phyloP scores from a whole-genome alignment of 352 stramenopile genomes.

The Elongisporangium prolatum region DNA sequence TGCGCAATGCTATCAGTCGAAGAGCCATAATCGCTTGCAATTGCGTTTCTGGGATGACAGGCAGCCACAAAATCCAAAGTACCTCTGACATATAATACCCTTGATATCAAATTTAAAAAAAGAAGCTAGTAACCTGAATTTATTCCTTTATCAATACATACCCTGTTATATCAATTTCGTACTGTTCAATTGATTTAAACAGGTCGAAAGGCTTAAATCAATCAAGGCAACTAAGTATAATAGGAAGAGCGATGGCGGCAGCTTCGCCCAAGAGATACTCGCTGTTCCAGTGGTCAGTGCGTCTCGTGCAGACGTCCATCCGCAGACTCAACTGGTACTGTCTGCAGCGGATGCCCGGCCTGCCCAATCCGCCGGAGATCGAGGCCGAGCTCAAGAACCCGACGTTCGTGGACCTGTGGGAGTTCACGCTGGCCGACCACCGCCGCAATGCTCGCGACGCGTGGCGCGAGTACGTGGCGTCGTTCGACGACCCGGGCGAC shows the following conservation, averaged over 20 bases:
- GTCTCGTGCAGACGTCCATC: slow-evolving; percentile 60
- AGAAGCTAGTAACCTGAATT: too few species aligned
- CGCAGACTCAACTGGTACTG: slow-evolving; percentile 46
- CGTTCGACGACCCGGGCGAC: slow-evolving; percentile 47
- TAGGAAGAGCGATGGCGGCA: slow-evolving; percentile 4
- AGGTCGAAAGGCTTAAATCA: too few species aligned
- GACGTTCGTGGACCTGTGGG: slow-evolving; percentile 72
- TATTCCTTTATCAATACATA: too few species aligned
- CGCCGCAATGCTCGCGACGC: slow-evolving; percentile 48
- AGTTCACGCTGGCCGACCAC: slow-evolving; percentile 72
- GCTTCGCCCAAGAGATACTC: slow-evolving; percentile 63
- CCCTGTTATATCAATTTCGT: too few species aligned
- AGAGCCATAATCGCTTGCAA: slow-evolving; percentile 2
- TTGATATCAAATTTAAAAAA: too few species aligned
- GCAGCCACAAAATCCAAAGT: slow-evolving; percentile 1
- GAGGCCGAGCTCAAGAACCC: slow-evolving; percentile 35
- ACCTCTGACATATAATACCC: background rate
- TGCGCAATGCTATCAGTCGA: slow-evolving; percentile 4
- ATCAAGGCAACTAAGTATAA: too few species aligned
- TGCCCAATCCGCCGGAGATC: slow-evolving; percentile 68
- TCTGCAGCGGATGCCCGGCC: slow-evolving; percentile 48
- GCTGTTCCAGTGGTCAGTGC: slow-evolving; percentile 71
- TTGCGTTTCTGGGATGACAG: background rate
- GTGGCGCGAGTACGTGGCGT: slow-evolving; percentile 70
- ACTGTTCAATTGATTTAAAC: too few species aligned